Evolutionary conservation across 176 grass and related monocot species (phyloP), one percentile per base, ranked within the genome.

Genomic region (Alopecurus myosuroides): DNA sequence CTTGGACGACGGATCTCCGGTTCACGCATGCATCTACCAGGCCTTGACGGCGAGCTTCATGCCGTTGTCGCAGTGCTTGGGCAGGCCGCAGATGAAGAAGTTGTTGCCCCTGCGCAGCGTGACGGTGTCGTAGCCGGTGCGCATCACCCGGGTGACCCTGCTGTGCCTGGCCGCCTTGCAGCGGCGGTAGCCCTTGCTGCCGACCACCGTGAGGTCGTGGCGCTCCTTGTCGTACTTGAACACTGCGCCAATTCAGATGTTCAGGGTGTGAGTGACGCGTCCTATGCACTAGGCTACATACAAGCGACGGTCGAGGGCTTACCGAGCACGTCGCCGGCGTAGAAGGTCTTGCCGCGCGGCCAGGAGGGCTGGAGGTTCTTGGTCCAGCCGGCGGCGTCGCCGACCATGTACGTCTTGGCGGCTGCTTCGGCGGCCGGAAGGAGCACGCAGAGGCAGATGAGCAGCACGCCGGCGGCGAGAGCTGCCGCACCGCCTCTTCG

Each of bases 51-150:
- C 42, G 20, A 90, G 65, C 84, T 82, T 90, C 88, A 90, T 90
- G 72, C 79, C 79, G 63, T 44, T 46, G 25, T 23, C 26, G 84
- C 88, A 90, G 88, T 90, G 88, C 0, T 53, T 64, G 4, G 84
- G 84, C 88, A 1, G 2, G 53, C 64, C 84, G 84, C 88, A 90
- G 88, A 90, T 73, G 79, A 90, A 90, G 88, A 86, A 90, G 88
- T 86, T 74, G 48, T 46, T 78, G 33, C 88, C 88, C 52, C 73
- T 14, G 63, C 50, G 84, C 35, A 86, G 79, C 53, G 25, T 77
- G 3, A 90, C 34, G 6, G 19, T 1, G 64, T 78, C 83, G 79
- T 86, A 22, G 13, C 84, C 88, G 0, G 63, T 77, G 20, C 26
- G 34, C 63, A 72, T 22, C 72, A 90, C 78, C 31, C 12, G 34